Percentiles rank a stretch among this genome's conserved stretches.
phyloP scores from a whole-genome alignment of 2,329 filamentous ascomycete genomes.

The Colletotrichum sp. region DNA sequence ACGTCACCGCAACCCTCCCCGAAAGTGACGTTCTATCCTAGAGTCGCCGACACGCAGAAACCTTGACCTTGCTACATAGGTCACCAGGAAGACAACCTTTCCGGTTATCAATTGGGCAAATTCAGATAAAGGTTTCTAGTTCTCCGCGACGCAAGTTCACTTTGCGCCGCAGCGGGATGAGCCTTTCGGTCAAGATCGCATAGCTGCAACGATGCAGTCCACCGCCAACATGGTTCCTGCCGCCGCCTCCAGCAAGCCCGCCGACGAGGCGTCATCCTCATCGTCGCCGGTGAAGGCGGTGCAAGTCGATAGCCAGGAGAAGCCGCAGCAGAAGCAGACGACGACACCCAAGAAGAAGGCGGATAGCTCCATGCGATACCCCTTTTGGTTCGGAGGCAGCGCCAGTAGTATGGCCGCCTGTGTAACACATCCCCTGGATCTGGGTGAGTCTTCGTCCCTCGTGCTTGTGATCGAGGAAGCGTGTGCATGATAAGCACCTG shows the following conservation, averaged over 20 bases:
- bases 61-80: background rate
- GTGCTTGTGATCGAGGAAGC: background rate
- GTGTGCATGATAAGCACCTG: background rate
- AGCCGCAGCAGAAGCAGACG: slow-evolving; percentile 4
- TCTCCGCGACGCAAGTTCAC: background rate
- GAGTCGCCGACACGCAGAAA: background rate
- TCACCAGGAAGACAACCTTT: background rate
- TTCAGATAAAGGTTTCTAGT: background rate
- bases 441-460: slow-evolving; percentile 64
- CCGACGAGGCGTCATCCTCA: background rate
- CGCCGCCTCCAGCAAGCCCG: slow-evolving; percentile 11
- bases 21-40: background rate
- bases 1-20: background rate
- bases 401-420: slow-evolving; percentile 90
- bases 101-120: background rate
- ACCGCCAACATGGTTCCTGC: slow-evolving; percentile 24
- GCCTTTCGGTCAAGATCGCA: background rate
- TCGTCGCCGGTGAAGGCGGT: background rate
- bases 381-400: slow-evolving; percentile 97
- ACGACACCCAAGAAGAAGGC: slow-evolving; percentile 39
- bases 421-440: slow-evolving; percentile 91
- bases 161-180: slow-evolving; percentile 15
- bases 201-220: slow-evolving; percentile 29
- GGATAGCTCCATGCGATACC: slow-evolving; percentile 61
- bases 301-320: background rate